Conservation (phyloP, 1,139 yeast genomes). For the Suhomyces bokatorum region DNA sequence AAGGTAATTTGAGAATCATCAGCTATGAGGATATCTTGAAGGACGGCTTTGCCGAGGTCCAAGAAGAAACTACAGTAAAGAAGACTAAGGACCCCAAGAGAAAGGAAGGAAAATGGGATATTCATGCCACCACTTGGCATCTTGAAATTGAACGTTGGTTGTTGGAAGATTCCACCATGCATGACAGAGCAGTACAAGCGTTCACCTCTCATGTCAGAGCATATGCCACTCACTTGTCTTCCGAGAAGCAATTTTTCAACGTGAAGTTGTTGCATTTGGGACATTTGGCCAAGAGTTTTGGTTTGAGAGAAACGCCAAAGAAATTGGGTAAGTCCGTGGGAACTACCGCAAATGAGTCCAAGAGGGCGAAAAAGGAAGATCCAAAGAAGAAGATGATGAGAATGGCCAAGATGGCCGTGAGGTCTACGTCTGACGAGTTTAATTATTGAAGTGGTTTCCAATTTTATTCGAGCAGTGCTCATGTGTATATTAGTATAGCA, state of each 20-base stretch:
- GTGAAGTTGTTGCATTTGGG: conserved; percentile 85
- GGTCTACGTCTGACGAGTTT: conserved; percentile 67
- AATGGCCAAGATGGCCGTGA: conserved; percentile 72
- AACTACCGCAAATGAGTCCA: conserved; percentile 20
- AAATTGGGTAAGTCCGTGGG: conserved; percentile 52
- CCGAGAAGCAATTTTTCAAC: conserved; percentile 78
- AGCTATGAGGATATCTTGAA: conserved; percentile 55
- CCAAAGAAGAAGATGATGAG: conserved; percentile 72
- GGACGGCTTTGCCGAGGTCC: conserved; percentile 56
- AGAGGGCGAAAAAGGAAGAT: conserved; percentile 53
- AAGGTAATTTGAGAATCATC: conserved; percentile 34
- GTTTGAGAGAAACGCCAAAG: conserved; percentile 91
- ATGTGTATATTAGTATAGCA: conserved; percentile 2
- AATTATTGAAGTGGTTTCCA: conserved; percentile 43
- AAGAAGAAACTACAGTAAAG: conserved; percentile 10
- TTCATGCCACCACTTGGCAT: conserved; percentile 96
- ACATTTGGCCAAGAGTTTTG: conserved; percentile 93
- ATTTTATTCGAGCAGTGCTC: not conserved
- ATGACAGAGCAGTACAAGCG: conserved; percentile 68
- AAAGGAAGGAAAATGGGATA: conserved; percentile 70
- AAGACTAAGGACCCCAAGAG: conserved; percentile 28
- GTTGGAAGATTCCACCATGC: conserved; percentile 62
- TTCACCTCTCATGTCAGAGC: conserved; percentile 91
- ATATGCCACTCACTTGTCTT: conserved; percentile 88
- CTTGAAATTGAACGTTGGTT: conserved; percentile 86